phyloP scores from a whole-genome alignment of 306 rosid genomes.

The Hylodesmum podocarpum region DNA sequence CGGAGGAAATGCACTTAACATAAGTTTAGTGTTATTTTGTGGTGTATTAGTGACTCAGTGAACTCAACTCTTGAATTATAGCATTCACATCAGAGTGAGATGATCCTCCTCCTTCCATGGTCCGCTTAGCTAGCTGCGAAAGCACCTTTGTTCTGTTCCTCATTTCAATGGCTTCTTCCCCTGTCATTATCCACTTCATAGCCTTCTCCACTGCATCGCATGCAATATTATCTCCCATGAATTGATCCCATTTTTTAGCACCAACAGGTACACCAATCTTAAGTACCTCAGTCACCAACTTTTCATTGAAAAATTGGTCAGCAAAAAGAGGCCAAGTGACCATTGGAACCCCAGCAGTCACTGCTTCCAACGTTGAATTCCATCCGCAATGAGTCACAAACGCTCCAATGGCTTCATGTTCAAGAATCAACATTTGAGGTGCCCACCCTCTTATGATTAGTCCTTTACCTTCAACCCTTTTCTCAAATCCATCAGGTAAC shows the following conservation, averaged over 20 bases:
- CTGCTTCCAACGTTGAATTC: constrained; percentile 54
- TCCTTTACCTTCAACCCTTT: constrained; percentile 44
- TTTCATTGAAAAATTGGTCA: constrained; percentile 49
- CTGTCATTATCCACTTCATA: constrained; percentile 25
- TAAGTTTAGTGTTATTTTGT: too few relatives aligned
- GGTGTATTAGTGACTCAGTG: not conserved
- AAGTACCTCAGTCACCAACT: constrained; percentile 25
- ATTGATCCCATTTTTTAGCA: not conserved
- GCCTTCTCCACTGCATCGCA: constrained; percentile 28
- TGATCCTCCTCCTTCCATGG: constrained; percentile 40
- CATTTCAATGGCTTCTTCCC: constrained; percentile 36
- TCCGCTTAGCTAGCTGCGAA: not conserved
- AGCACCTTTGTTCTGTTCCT: constrained; percentile 13
- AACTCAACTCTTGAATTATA: constrained; percentile 36
- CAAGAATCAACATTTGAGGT: constrained; percentile 42
- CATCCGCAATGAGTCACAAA: constrained; percentile 54
- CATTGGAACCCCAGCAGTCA: constrained; percentile 43
- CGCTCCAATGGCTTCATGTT: constrained; percentile 39
- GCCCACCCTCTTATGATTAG: constrained; percentile 53
- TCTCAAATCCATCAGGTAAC: constrained; percentile 43
- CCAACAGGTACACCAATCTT: constrained; percentile 37
- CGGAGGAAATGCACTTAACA: not conserved
- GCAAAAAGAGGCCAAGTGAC: constrained; percentile 46
- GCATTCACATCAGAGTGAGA: constrained; percentile 24
- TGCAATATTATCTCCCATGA: not conserved